A percentile compares a stretch with the other conserved stretches of the same genome.
phyloP scores from a whole-genome alignment of 2,329 filamentous ascomycete genomes.

The Colletotrichum camelliae region DNA sequence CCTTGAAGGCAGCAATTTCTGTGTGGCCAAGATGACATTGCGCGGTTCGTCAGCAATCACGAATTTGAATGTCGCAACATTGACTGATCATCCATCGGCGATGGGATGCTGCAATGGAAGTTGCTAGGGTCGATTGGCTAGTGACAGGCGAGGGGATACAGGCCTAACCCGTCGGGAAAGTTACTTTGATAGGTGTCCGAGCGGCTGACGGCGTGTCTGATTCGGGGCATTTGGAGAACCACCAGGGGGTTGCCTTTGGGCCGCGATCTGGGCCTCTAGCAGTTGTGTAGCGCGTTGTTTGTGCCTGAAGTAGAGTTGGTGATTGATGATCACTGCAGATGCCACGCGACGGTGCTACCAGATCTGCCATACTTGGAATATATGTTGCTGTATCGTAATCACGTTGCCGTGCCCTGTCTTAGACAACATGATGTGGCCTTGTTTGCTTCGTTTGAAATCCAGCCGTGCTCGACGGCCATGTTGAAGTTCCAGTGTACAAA shows the following conservation, averaged over 20 bases:
- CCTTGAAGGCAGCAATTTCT: neutral
- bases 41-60: neutral
- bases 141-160: neutral
- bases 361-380: neutral
- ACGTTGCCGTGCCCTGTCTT: neutral
- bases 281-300: neutral
- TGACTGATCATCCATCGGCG: neutral
- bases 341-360: constrained; percentile 4
- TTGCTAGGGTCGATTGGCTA: neutral
- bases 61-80: neutral
- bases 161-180: neutral
- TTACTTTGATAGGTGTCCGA: neutral
- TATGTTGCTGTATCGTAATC: neutral
- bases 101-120: neutral
- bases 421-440: neutral
- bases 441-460: neutral
- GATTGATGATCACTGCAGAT: neutral
- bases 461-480: neutral
- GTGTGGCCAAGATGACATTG: neutral
- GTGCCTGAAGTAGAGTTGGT: neutral
- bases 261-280: neutral
- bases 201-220: neutral
- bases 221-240: neutral
- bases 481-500: neutral
- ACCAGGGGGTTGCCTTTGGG: neutral